A percentile compares a stretch with the other conserved stretches of the same genome.
These are phyloP conservation scores for Trichoderma atroviride DNA, from an alignment of 2,329 filamentous ascomycete species.

Conservation along the genomic window DNA sequence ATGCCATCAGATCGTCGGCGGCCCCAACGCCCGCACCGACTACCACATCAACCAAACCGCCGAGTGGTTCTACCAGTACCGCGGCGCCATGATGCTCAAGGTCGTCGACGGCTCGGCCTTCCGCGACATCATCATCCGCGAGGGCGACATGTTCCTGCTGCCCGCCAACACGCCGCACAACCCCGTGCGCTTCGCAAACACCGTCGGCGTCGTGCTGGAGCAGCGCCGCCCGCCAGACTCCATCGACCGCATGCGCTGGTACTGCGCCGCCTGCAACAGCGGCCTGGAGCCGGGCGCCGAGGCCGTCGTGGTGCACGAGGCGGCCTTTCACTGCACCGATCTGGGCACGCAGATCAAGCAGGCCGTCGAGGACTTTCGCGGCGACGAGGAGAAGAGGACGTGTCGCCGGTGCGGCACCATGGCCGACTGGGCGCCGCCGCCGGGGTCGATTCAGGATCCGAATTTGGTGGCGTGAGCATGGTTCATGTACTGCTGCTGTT, in stretches of 20 bases:
- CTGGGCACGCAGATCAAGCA: slow-evolving; percentile 93
- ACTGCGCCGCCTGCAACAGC: slow-evolving; percentile 69
- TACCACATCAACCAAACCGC: slow-evolving; percentile 97
- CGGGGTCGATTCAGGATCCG: slow-evolving; percentile 61
- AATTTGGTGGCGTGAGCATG: slow-evolving; percentile 47
- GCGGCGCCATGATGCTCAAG: slow-evolving; percentile 90
- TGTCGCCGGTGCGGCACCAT: slow-evolving; percentile 77
- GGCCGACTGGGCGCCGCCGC: slow-evolving; percentile 69
- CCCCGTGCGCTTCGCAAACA: slow-evolving; percentile 88
- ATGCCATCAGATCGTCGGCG: slow-evolving; percentile 74
- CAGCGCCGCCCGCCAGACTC: slow-evolving; percentile 72
- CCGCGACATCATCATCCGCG: slow-evolving; percentile 83
- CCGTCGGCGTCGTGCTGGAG: slow-evolving; percentile 92
- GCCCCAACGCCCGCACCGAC: slow-evolving; percentile 93
- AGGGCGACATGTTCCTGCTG: slow-evolving; percentile 92
- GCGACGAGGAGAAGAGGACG: slow-evolving; percentile 65
- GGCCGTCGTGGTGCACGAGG: slow-evolving; percentile 73
- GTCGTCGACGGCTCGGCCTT: slow-evolving; percentile 76
- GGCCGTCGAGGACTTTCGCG: slow-evolving; percentile 81
- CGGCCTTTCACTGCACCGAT: slow-evolving; percentile 83
- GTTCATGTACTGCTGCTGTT: neutral
- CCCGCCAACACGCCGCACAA: slow-evolving; percentile 96
- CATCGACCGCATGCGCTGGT: slow-evolving; percentile 85
- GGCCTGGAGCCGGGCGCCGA: neutral
- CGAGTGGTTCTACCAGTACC: slow-evolving; percentile 98